A percentile compares a stretch with the other conserved stretches of the same genome.
Evolutionary conservation across 2,329 filamentous ascomycete species (phyloP).

Genomic region (Colletotrichum gloeosporioides): DNA sequence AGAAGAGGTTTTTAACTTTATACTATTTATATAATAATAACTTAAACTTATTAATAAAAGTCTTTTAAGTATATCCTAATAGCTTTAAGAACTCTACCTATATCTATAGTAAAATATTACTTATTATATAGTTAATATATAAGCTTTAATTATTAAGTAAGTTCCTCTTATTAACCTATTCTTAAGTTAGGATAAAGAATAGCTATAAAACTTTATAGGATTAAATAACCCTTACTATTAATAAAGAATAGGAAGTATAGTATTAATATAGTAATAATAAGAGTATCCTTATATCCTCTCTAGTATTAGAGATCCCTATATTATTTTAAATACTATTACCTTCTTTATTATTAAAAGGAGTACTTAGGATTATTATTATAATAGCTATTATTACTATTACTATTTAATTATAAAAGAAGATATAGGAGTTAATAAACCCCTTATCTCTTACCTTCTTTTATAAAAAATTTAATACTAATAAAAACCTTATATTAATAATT

Average conservation of each 20-base stretch:
- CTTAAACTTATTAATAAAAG: neutral
- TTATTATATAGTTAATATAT: too few relatives aligned
- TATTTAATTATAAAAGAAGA: neutral
- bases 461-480: neutral
- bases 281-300: neutral
- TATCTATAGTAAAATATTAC: too few relatives aligned
- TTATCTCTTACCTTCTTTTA: neutral
- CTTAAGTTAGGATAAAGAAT: too few relatives aligned
- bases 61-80: neutral
- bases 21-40: neutral
- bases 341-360: neutral
- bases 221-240: neutral
- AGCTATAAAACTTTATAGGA: too few relatives aligned
- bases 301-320: neutral
- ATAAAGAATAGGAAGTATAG: fast-evolving
- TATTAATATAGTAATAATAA: neutral
- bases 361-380: neutral
- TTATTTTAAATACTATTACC: neutral
- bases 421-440: neutral
- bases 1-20: neutral
- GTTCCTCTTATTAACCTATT: too few relatives aligned
- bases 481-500: neutral
- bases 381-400: neutral
- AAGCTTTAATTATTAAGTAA: too few relatives aligned
- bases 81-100: neutral